Evolutionary conservation across 768 basidiomycete species (phyloP).

Genomic region (Mycena albidolilacea): DNA sequence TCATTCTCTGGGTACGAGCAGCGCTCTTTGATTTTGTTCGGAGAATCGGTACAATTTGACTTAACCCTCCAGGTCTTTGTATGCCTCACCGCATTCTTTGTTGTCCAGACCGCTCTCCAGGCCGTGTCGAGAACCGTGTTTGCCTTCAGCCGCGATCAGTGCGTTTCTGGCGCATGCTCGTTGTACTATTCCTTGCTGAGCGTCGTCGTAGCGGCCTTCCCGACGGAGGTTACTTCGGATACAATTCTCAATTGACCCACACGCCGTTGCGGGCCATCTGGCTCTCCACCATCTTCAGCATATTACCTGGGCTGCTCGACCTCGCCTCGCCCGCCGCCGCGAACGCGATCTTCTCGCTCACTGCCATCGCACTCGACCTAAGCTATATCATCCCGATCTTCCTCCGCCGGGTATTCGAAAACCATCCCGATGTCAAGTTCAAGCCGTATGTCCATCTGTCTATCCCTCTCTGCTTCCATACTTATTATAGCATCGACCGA

Average conservation of each 20-base stretch:
- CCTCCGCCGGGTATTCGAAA: constrained; percentile 74
- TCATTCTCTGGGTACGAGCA: constrained; percentile 80
- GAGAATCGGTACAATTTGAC: not conserved
- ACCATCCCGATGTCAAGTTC: constrained; percentile 88
- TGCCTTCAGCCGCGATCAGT: constrained; percentile 89
- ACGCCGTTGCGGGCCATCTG: constrained; percentile 88
- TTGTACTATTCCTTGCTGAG: constrained; percentile 3
- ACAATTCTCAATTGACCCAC: constrained; percentile 71
- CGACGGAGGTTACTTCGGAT: constrained; percentile 84
- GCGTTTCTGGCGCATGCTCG: constrained; percentile 25
- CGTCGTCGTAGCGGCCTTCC: constrained; percentile 66
- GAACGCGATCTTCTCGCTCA: constrained; percentile 87
- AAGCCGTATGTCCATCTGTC: constrained; percentile 58
- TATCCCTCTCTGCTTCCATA: not conserved
- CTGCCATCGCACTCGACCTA: constrained; percentile 82
- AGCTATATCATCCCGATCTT: constrained; percentile 90
- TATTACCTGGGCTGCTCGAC: constrained; percentile 81
- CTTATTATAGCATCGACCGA: not conserved
- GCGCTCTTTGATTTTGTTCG: not conserved
- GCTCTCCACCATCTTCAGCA: constrained; percentile 75
- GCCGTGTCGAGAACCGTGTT: constrained; percentile 87
- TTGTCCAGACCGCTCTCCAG: constrained; percentile 85
- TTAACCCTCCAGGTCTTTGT: constrained; percentile 69
- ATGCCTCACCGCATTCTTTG: constrained; percentile 91
- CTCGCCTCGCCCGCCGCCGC: constrained; percentile 85